Evolutionary conservation across 176 grass and related monocot genomes (phyloP).

Genomic region (Melocanna baccifera): DNA sequence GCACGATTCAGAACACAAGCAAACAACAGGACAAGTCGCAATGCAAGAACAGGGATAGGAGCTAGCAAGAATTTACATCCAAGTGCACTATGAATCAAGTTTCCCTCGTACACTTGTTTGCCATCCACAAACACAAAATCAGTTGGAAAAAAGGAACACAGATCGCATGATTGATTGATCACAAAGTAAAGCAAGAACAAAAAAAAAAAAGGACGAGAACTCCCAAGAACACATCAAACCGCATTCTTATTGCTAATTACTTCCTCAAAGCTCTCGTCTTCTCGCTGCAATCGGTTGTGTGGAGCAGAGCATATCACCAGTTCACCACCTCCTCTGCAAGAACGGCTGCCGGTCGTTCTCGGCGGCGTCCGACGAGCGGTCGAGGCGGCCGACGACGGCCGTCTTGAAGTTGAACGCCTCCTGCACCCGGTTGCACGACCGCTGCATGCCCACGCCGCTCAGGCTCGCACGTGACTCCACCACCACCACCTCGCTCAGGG

Average conservation of each 20-base stretch:
- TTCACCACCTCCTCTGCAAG: slow-evolving; percentile 72
- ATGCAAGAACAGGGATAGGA: background rate
- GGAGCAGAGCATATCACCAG: background rate
- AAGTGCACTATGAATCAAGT: slow-evolving; percentile 40
- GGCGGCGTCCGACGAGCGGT: slow-evolving; percentile 37
- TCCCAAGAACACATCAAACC: slow-evolving; percentile 47
- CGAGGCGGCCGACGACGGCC: slow-evolving; percentile 63
- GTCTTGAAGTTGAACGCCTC: slow-evolving; percentile 82
- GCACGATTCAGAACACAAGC: background rate
- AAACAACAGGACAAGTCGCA: background rate
- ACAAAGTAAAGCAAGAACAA: background rate
- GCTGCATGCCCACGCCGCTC: slow-evolving; percentile 67
- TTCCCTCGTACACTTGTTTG: slow-evolving; percentile 34
- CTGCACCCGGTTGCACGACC: slow-evolving; percentile 52
- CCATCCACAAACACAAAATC: background rate
- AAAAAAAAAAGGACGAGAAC: slow-evolving; percentile 21
- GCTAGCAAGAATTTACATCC: slow-evolving; percentile 46
- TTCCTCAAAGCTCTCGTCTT: slow-evolving; percentile 27
- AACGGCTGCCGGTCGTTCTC: slow-evolving; percentile 54
- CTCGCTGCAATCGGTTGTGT: background rate
- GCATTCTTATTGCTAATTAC: slow-evolving; percentile 56
- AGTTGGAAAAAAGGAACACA: background rate
- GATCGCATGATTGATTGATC: background rate
- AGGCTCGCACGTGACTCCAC: slow-evolving; percentile 65
- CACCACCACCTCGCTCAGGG: slow-evolving; percentile 76